Percentiles rank a stretch among this genome's conserved stretches.
Evolutionary conservation across 306 rosid species (phyloP).

Genomic region (Sindora glabra): DNA sequence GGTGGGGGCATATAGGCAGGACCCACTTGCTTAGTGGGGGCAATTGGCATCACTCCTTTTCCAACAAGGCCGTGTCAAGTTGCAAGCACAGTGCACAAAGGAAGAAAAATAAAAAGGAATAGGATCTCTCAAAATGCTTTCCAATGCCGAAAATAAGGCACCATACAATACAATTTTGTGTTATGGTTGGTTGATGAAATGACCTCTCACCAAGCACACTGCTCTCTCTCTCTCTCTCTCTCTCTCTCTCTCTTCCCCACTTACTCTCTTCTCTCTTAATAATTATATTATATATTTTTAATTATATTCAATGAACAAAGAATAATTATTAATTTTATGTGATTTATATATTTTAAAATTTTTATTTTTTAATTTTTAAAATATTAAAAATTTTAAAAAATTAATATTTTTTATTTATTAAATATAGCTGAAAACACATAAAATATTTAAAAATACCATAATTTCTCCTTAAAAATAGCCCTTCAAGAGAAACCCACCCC

Average conservation of each 20-base stretch:
- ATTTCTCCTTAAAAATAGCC: no score
- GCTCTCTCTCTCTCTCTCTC: background rate
- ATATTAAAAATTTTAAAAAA: no score
- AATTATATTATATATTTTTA: background rate
- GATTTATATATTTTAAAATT: no score
- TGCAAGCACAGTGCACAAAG: constrained; percentile 29
- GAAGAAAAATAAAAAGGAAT: constrained; percentile 28
- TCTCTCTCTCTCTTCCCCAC: constrained; percentile 11
- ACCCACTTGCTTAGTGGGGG: constrained; percentile 52
- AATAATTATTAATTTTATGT: no score
- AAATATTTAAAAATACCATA: no score
- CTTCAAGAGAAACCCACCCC: constrained; percentile 14
- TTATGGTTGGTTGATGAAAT: constrained; percentile 54
- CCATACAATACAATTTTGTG: constrained; percentile 46
- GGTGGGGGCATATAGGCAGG: constrained; percentile 22
- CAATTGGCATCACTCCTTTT: constrained; percentile 54
- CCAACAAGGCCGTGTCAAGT: constrained; percentile 44
- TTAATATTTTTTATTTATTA: no score
- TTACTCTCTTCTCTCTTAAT: background rate
- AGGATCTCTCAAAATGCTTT: constrained; percentile 46
- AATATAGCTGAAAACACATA: no score
- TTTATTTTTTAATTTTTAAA: no score
- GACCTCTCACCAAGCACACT: constrained; percentile 65
- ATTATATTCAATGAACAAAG: no score
- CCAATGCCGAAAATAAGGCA: constrained; percentile 40